Evolutionary conservation across 169 alveolate species (phyloP).

Genomic region (Plasmodium coatneyi): DNA sequence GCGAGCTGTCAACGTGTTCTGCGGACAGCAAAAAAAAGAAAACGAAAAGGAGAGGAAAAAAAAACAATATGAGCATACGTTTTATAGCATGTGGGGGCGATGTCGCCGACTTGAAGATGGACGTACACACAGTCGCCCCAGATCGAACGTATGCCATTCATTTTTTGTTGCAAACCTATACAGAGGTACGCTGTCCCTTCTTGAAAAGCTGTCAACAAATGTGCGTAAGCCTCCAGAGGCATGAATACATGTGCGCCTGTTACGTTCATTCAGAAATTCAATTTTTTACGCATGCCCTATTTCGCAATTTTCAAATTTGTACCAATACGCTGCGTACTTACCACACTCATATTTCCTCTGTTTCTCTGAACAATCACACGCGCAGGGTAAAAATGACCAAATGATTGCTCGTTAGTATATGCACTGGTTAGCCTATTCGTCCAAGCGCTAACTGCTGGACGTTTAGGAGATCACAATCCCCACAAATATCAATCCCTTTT

Average conservation of each 20-base stretch:
- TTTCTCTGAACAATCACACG: neutral
- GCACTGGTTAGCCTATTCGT: neutral
- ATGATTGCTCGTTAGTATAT: neutral
- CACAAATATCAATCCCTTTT: neutral
- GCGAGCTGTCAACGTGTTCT: slow-evolving; percentile 32
- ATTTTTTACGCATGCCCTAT: neutral
- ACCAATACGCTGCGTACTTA: neutral
- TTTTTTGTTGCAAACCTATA: neutral
- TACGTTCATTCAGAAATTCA: neutral
- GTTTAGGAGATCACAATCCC: neutral
- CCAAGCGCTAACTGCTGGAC: neutral
- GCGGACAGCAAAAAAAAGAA: neutral
- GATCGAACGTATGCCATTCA: neutral
- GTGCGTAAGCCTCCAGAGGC: neutral
- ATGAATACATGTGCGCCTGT: neutral
- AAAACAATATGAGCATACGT: neutral
- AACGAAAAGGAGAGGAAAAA: no score
- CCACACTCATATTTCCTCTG: slow-evolving; percentile 22
- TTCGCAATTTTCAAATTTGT: neutral
- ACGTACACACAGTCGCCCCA: neutral
- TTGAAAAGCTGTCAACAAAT: neutral
- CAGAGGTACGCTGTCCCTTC: neutral
- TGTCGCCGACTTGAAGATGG: neutral
- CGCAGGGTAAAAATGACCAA: neutral
- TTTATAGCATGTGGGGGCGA: neutral